Percentiles rank a stretch among this genome's conserved stretches.
phyloP scores from a whole-genome alignment of 495 filamentous ascomycete genomes.

The Aspergillus baeticus region DNA sequence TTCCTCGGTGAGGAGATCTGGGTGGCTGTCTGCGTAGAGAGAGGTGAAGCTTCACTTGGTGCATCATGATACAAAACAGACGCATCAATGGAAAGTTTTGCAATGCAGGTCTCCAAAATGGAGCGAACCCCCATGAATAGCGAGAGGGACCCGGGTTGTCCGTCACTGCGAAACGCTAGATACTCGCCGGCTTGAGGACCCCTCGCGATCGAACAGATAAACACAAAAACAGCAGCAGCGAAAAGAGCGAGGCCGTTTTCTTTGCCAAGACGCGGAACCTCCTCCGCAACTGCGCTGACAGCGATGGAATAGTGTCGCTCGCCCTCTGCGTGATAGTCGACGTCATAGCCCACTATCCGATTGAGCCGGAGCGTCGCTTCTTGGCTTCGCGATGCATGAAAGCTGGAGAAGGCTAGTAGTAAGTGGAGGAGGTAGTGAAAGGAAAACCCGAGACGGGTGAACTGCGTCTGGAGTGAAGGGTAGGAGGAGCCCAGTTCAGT shows the following conservation, averaged over 20 bases:
- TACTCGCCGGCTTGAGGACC: background rate
- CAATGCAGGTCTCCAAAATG: background rate
- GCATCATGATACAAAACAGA: background rate
- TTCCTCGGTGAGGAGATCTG: no score
- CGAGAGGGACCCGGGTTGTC: background rate
- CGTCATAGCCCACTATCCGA: background rate
- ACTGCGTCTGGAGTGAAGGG: background rate
- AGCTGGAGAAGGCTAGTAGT: background rate
- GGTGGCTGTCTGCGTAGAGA: background rate
- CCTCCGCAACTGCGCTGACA: background rate
- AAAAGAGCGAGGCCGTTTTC: background rate
- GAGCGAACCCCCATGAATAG: background rate
- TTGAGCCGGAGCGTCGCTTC: background rate
- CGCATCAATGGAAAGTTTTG: background rate
- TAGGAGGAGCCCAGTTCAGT: background rate
- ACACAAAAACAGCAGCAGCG: background rate
- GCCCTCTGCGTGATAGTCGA: background rate
- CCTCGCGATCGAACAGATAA: background rate
- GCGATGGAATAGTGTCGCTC: background rate
- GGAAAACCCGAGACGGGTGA: background rate
- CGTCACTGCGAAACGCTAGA: background rate
- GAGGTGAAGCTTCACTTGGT: background rate
- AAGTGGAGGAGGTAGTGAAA: background rate
- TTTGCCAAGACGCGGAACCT: background rate
- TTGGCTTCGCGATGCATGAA: background rate